Base-by-base conservation (phyloP, 805 yeast species). In the Candida orba region DNA sequence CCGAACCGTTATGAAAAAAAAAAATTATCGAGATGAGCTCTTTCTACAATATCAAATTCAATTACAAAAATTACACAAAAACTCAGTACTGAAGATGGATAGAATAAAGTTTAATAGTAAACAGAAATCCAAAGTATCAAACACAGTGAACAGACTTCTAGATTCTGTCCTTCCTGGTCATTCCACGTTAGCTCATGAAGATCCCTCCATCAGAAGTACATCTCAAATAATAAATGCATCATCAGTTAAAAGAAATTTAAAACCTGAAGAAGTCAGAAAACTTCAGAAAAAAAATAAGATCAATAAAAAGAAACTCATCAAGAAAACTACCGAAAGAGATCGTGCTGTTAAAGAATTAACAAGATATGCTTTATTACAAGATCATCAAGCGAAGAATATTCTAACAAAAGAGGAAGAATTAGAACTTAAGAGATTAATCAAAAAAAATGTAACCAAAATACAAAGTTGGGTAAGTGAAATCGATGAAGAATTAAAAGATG, bases 121-220 rank as follows among this genome's bases (percentile, higher is more conserved):
- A 5, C 25, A 37, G 10, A 34, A 29, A 18, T 8, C 10, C 12
- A 31, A 6, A 5, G 34, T 43, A 2, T 39, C 74, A 0, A 60
- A 62, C 9, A 68, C 73, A 0, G 72, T 75, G n/a, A 69, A 68
- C 48, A 64, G 61, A 43, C 60, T 75, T 9, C 51, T 71, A 25
- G 54, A 62, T 27, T 49, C 49, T 9, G 52, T 69, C 7, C 53
- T 69, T 9, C 74, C 73, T 8, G 71, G 70, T 22, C 60, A 65
- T 49, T 25, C 40, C 41, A 27, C 36, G 20, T 24, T 38, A 46
- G 8, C 50, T 48, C 37, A 43, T 6, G 27, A 37, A 20, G 52
- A 57, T 35, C 59, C 63, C 10, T 60, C 69, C n/a, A 15, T 32
- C 12, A 30, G 36, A 4, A 39, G 42, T 5, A 56, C 63, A 31